A percentile compares a stretch with the other conserved stretches of the same genome.
Evolutionary conservation across 768 basidiomycete species (phyloP).

Genomic region (Clitopilus passeckerianus): DNA sequence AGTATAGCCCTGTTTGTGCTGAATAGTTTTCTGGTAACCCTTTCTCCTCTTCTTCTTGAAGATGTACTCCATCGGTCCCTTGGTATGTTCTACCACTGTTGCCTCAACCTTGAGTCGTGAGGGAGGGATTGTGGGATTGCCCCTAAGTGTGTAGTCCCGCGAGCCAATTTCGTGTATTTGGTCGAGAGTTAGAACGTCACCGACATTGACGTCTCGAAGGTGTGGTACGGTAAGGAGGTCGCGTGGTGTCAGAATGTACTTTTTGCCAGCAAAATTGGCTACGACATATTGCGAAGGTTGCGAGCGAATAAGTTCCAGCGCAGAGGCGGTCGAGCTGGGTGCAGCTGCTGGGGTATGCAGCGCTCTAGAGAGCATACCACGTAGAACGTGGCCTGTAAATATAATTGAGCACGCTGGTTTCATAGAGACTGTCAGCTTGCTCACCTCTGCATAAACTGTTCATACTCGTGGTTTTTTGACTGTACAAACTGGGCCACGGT

Average conservation of each 20-base stretch:
- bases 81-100: constrained; percentile 97
- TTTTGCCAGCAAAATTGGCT: constrained; percentile 80
- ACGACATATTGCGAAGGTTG: constrained; percentile 92
- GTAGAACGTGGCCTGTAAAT: constrained; percentile 7
- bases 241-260: constrained; percentile 85
- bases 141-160: constrained; percentile 88
- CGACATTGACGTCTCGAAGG: constrained; percentile 80
- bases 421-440: background rate
- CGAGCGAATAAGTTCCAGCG: constrained; percentile 78
- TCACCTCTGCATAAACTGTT: background rate
- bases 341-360: constrained; percentile 18
- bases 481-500: constrained; percentile 1
- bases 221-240: constrained; percentile 94
- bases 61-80: constrained; percentile 85
- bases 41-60: constrained; percentile 99
- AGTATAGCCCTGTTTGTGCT: constrained; percentile 95
- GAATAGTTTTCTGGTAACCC: constrained; percentile 92
- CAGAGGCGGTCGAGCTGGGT: constrained; percentile 45
- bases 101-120: constrained; percentile 71
- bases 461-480: background rate
- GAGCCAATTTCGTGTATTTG: constrained; percentile 94
- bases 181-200: constrained; percentile 77
- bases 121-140: constrained; percentile 65
- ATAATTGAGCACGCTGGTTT: background rate
- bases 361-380: constrained; percentile 11